Percentiles rank a stretch among this genome's conserved stretches.
These are phyloP conservation scores for Dacryopinax primogenitus DNA, from an alignment of 768 basidiomycete species.

Conservation along the genomic window DNA sequence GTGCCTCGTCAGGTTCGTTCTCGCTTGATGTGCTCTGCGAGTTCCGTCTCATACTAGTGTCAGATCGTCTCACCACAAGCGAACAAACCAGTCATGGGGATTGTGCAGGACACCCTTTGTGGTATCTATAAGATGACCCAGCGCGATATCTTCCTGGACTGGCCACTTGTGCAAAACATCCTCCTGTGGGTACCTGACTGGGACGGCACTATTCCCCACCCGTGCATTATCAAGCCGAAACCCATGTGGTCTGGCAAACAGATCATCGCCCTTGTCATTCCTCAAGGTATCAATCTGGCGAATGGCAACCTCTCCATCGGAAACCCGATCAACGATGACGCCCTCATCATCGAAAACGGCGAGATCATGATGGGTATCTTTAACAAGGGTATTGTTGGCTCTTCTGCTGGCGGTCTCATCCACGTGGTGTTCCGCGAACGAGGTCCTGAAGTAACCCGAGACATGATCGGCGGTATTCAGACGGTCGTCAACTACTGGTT, in stretches of 20 bases:
- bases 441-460: conserved; percentile 79
- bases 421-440: conserved; percentile 97
- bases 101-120: conserved; percentile 96
- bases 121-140: conserved; percentile 95
- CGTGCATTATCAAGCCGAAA: conserved; percentile 91
- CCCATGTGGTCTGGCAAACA: conserved; percentile 98
- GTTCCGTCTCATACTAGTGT: background rate
- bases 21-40: background rate
- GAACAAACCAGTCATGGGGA: conserved; percentile 99
- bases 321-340: conserved; percentile 81
- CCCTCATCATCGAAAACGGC: conserved; percentile 92
- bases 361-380: conserved; percentile 91
- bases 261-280: conserved; percentile 80
- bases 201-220: conserved; percentile 86
- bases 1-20: conserved; percentile 76
- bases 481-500: conserved; percentile 97
- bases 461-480: conserved; percentile 86
- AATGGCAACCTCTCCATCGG: conserved; percentile 36
- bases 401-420: conserved; percentile 83
- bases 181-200: conserved; percentile 96
- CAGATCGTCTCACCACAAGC: conserved; percentile 99
- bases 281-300: conserved; percentile 75
- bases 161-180: conserved; percentile 93
- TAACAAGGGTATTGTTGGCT: conserved; percentile 98
- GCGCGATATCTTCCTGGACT: conserved; percentile 89